Evolutionary conservation across 2,329 filamentous ascomycete genomes (phyloP).

Genomic region (Aaosphaeria arxii): DNA sequence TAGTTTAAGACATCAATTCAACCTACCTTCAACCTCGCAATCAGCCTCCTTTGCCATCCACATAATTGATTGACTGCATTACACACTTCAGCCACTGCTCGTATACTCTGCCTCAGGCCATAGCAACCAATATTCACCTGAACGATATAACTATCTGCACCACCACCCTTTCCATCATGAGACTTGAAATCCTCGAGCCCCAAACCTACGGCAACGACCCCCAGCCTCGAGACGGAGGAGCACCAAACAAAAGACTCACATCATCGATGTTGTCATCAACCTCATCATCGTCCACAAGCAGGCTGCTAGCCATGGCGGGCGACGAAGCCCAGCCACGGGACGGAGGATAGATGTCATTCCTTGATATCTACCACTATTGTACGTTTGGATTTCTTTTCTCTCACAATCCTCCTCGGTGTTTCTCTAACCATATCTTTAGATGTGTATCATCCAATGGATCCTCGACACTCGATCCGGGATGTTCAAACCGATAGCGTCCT

Average conservation of each 20-base stretch:
- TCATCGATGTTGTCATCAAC: not conserved
- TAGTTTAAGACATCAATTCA: no score
- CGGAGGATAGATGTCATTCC: constrained; percentile 22
- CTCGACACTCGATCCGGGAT: no score
- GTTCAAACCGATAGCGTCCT: no score
- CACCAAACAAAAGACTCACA: constrained; percentile 13
- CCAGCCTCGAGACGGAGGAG: constrained; percentile 32
- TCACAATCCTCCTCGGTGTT: not conserved
- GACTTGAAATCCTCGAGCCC: no score
- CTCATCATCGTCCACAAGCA: constrained; percentile 1
- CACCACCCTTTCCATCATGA: no score
- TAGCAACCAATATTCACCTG: no score
- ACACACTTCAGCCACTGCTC: no score
- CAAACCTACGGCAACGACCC: constrained; percentile 5
- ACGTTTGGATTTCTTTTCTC: not conserved
- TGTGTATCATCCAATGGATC: not conserved
- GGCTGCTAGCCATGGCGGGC: not conserved
- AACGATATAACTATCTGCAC: no score
- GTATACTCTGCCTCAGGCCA: no score
- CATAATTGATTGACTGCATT: no score
- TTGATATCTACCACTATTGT: not conserved
- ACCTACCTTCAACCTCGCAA: no score
- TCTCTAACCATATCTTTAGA: not conserved
- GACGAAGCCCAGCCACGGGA: constrained; percentile 21
- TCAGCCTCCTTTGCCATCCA: no score